Percentiles rank a stretch among this genome's conserved stretches.
Evolutionary conservation across 768 basidiomycete species (phyloP).

Genomic region (Tricholoma terreum): DNA sequence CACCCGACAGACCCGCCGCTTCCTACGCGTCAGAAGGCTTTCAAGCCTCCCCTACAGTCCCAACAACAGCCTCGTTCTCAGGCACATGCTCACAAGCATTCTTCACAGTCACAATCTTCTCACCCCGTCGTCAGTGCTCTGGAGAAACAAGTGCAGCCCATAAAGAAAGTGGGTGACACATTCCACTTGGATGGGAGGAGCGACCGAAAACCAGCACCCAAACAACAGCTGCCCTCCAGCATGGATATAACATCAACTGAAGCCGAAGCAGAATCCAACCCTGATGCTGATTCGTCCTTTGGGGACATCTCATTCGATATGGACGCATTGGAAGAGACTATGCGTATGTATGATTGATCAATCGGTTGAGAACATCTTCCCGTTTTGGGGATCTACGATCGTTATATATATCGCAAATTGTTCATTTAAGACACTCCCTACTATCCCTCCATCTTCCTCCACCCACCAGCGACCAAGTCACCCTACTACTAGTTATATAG

Average conservation of each 20-base stretch:
- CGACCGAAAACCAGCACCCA: background rate
- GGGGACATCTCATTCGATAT: slow-evolving; percentile 25
- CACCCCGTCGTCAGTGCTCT: background rate
- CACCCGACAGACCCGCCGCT: slow-evolving; percentile 11
- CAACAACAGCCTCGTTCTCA: slow-evolving; percentile 17
- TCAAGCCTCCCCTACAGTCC: slow-evolving; percentile 35
- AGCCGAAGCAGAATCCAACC: slow-evolving; percentile 3
- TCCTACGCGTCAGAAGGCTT: slow-evolving; percentile 31
- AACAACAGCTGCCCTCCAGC: background rate
- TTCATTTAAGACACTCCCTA: too few relatives aligned
- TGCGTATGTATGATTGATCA: slow-evolving; percentile 25
- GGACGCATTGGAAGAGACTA: slow-evolving; percentile 25
- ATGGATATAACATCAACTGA: background rate
- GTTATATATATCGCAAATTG: too few relatives aligned
- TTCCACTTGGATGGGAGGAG: background rate
- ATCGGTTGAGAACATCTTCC: background rate
- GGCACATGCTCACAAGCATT: background rate
- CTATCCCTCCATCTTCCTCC: too few relatives aligned
- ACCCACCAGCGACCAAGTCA: too few relatives aligned
- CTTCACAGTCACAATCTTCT: background rate
- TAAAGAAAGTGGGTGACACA: background rate
- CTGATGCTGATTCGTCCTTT: slow-evolving; percentile 24
- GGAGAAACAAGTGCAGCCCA: background rate
- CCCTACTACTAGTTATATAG: too few relatives aligned
- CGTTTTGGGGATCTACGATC: too few relatives aligned